Evolutionary conservation across 257 asterid species (phyloP), one percentile per base, ranked within the genome.

Genomic region (Capsicum pubescens): DNA sequence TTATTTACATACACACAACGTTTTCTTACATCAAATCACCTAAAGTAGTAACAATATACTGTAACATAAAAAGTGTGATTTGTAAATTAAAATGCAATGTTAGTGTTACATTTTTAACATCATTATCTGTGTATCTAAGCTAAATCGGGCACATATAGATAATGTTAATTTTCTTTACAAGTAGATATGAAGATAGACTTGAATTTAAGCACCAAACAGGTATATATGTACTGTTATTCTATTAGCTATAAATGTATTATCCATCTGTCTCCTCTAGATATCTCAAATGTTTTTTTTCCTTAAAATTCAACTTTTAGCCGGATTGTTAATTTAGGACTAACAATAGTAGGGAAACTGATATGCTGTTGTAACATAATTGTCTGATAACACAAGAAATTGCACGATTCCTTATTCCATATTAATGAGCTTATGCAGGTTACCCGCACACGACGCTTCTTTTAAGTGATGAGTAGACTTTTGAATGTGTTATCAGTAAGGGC

Each of bases 171-270:
- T 44, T 10, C 35, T 55, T 44, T 15, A 56, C 46, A n/a, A 74
- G 79, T 46, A 61, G 60, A 35, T 39, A 17, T 44, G 70, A 63
- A 69, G 83, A 86, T 83, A 83, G 52, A 64, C 48, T 50, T 69
- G 83, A 86, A 26, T 26, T 26, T 26, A 26, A 26, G 46, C 61
- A 52, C 12, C 59, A 15, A 76, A 7, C 9, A 54, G 46, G 63
- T 7, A 39, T 39, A 39, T 39, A 76, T 5, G 26, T 9, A 26
- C 48, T 76, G 54, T 76, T 76, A 16, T 76, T 52, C 81, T 54
- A 26, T 54, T 52, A 7, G 63, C 81, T 76, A 69, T 69, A 39
- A 39, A 39, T 39, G 5, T 39, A 39, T 39, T 39, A 46, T 76
- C 39, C 39, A 76, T 52, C 81, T 57, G 9, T 7, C 50, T 76